Percentiles rank a stretch among this genome's conserved stretches.
phyloP scores from a whole-genome alignment of 352 stramenopile genomes.

The Phytophthora pistaciae region DNA sequence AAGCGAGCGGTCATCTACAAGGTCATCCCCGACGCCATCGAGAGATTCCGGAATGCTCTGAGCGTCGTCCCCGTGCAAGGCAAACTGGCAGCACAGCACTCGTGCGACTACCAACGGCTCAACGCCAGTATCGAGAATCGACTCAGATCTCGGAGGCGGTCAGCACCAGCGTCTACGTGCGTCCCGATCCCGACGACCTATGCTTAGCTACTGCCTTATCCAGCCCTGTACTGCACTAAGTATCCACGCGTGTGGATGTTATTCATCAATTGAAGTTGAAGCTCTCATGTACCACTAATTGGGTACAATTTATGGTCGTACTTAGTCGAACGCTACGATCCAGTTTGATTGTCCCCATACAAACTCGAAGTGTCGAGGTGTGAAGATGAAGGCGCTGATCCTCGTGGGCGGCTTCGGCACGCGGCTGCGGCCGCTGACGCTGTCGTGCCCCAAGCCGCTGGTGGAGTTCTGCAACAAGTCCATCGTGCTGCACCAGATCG shows the following conservation, averaged over 20 bases:
- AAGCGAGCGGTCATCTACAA: conserved; percentile 62
- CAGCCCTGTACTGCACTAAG: background rate
- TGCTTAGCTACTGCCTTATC: background rate
- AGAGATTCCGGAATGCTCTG: conserved; percentile 58
- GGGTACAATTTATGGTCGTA: background rate
- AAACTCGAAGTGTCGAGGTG: background rate
- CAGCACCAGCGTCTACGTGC: background rate
- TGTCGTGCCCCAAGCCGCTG: conserved; percentile 91
- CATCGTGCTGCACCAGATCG: conserved; percentile 91
- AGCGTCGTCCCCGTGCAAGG: conserved; percentile 71
- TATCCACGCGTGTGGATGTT: too few relatives aligned
- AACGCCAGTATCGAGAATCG: background rate
- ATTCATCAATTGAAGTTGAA: conserved; percentile 1
- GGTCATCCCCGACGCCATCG: conserved; percentile 76
- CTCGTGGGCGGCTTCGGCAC: conserved; percentile 92
- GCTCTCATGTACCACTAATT: background rate
- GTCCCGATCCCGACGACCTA: background rate
- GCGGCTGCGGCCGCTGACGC: conserved; percentile 88
- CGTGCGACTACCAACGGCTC: conserved; percentile 68
- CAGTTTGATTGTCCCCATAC: background rate
- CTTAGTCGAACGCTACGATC: background rate
- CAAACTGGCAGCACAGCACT: conserved; percentile 68
- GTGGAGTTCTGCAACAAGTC: conserved; percentile 94
- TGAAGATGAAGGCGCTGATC: conserved; percentile 91
- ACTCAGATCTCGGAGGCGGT: conserved; percentile 17